Percentiles rank a stretch among this genome's conserved stretches.
These are phyloP conservation scores for Candida ficus DNA, from an alignment of 805 yeast species.

Conservation along the genomic window DNA sequence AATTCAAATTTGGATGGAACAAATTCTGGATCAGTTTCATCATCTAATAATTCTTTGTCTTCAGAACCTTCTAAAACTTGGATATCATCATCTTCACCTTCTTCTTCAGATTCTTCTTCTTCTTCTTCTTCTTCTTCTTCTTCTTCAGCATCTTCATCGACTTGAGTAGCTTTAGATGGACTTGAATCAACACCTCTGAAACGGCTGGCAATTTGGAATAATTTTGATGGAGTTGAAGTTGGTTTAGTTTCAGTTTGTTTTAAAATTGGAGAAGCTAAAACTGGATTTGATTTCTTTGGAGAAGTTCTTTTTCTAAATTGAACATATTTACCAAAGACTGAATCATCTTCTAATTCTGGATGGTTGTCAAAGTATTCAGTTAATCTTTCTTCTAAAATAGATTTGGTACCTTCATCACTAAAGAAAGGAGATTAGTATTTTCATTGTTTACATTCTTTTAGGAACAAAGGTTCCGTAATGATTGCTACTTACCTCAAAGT, in stretches of 20 bases:
- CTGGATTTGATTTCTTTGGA: conserved; percentile 21
- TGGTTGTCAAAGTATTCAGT: conserved; percentile 24
- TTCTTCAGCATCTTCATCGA: conserved; percentile 13
- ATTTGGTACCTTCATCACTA: conserved; percentile 28
- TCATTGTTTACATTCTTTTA: not conserved
- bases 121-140: conserved; percentile 8
- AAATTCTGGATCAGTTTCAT: conserved; percentile 15
- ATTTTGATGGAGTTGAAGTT: conserved; percentile 19
- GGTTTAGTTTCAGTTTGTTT: conserved; percentile 11
- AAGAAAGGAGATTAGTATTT: not conserved
- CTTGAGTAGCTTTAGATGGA: conserved; percentile 17
- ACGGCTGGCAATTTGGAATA: conserved; percentile 16
- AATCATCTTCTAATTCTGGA: conserved; percentile 26
- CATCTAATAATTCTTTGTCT: conserved; percentile 13
- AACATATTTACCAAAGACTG: conserved; percentile 21
- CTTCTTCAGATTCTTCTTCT: conserved; percentile 11
- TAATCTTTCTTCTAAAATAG: conserved; percentile 26
- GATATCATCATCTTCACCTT: conserved; percentile 10
- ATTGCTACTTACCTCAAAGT: conserved; percentile 28
- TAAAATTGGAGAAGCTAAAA: conserved; percentile 10
- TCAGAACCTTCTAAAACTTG: conserved; percentile 13
- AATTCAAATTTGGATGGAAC: conserved; percentile 8
- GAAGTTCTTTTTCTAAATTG: conserved; percentile 24
- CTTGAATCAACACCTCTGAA: conserved; percentile 19
- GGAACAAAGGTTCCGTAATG: too few relatives aligned